Base-by-base conservation (phyloP, 805 yeast genomes). In the Monosporozyma servazzii region DNA sequence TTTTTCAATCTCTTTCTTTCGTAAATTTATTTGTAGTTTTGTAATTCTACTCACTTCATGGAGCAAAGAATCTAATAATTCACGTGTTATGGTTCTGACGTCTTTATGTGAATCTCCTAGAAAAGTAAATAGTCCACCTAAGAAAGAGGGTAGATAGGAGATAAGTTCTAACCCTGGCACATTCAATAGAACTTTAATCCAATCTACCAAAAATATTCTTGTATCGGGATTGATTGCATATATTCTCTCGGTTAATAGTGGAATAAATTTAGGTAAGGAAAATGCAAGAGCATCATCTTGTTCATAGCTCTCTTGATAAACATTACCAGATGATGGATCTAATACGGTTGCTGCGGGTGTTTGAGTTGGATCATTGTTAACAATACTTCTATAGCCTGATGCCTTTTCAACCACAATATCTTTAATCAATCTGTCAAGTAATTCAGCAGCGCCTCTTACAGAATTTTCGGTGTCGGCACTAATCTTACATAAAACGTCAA, bases 351-450 rank as follows among this genome's bases (percentile, higher is more conserved):
- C 59, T 8, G 71, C 71, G 2, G 74, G 71, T 7, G 72, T 65
- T 47, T 72, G 78, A 20, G 67, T 68, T 5, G 73, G 75, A 65
- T 62, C 71, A 62, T 63, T 75, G 57, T 80, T 82, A 40, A 88
- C 77, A 1, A 86, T 77, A 18, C 91, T 84, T 2, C 88, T 82
- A 67, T 88, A 91, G 17, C 84, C 84, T 0, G 96, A 82, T 0
- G 97, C 95, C 62, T 90, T 88, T 56, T 95, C 98, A 47, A 95
- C 86, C 0, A 91, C 96, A 45, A 93, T 90, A 65, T 93, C 99
- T 65, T 93, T 90, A 59, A 93, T 81, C 53, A 93, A 75, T 33
- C 97, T 68, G 67, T 93, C 97, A 55, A 93, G 76, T 44, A 93
- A 76, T 67, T 90, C 96, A 5, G 98, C 97, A 9, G 96, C 99